A percentile compares a stretch with the other conserved stretches of the same genome.
phyloP scores from a whole-genome alignment of 163 green algal genomes.

The Scenedesmus sp. region DNA sequence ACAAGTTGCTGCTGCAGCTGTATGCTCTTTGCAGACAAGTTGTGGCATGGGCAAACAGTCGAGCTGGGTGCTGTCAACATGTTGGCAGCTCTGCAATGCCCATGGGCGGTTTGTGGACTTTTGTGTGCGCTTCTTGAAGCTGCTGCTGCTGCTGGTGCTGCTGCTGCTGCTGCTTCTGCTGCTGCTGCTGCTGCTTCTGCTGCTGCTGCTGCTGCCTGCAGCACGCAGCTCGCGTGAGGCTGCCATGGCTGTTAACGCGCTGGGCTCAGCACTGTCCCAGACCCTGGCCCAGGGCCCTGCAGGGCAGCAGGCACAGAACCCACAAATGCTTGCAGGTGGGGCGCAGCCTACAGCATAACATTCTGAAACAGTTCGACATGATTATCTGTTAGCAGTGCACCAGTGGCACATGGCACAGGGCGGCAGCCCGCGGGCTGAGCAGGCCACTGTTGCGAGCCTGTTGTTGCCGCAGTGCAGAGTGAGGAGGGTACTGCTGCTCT shows the following conservation, averaged over 20 bases:
- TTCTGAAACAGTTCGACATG: too few relatives aligned
- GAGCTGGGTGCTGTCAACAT: neutral
- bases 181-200: neutral
- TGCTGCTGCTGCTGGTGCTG: neutral
- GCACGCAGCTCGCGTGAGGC: conserved; percentile 63
- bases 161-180: neutral
- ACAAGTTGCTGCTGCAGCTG: too few relatives aligned
- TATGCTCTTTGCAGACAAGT: too few relatives aligned
- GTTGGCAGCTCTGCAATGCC: neutral
- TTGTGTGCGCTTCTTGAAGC: neutral
- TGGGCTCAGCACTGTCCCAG: conserved; percentile 55
- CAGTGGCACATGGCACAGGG: too few relatives aligned
- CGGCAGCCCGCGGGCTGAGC: too few relatives aligned
- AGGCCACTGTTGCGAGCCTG: too few relatives aligned
- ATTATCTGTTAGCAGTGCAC: too few relatives aligned
- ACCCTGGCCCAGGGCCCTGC: too few relatives aligned
- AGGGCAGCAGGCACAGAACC: neutral
- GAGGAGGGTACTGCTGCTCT: too few relatives aligned
- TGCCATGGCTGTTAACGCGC: conserved; percentile 44
- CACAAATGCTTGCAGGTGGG: neutral
- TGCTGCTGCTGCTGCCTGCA: conserved; percentile 32
- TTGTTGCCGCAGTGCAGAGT: neutral
- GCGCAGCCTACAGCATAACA: neutral
- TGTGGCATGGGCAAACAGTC: neutral
- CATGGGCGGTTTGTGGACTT: too few relatives aligned